Percentiles rank a stretch among this genome's conserved stretches.
Evolutionary conservation across 352 stramenopile species (phyloP).

Genomic region (Phytophthora fragariaefolia): DNA sequence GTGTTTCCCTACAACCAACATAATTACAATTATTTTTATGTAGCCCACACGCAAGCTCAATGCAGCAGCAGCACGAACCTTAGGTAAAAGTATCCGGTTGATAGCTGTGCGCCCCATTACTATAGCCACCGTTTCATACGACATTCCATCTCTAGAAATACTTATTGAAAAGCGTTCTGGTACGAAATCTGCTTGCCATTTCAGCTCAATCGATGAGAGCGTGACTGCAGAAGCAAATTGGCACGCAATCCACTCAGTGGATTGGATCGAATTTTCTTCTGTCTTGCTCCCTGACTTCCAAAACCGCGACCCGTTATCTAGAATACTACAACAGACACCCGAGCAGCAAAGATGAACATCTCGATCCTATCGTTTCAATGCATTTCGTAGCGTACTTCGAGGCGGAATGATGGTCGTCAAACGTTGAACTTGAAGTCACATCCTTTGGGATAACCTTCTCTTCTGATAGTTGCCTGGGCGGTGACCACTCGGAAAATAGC

Average conservation of each 20-base stretch:
- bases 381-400: conserved; percentile 45
- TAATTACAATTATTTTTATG: too few species aligned
- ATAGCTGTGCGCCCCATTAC: conserved; percentile 36
- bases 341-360: not conserved
- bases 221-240: conserved; percentile 55
- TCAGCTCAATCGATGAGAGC: conserved; percentile 55
- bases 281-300: conserved; percentile 51
- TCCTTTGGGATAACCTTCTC: conserved; percentile 47
- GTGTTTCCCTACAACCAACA: conserved; percentile 31
- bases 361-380: not conserved
- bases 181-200: conserved; percentile 51
- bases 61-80: conserved; percentile 35
- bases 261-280: conserved; percentile 16
- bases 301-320: conserved; percentile 44
- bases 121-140: conserved; percentile 59
- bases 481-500: conserved; percentile 85
- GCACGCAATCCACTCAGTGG: conserved; percentile 59
- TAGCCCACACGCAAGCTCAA: not conserved
- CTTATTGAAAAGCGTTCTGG: conserved; percentile 51
- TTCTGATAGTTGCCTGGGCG: conserved; percentile 59
- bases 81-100: conserved; percentile 51
- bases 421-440: conserved; percentile 63
- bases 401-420: conserved; percentile 62
- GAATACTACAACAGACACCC: conserved; percentile 32
- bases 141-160: conserved; percentile 53